Percentiles rank a stretch among this genome's conserved stretches.
These are phyloP conservation scores for Apium graveolens DNA, from an alignment of 129 eudicot species.

Conservation along the genomic window DNA sequence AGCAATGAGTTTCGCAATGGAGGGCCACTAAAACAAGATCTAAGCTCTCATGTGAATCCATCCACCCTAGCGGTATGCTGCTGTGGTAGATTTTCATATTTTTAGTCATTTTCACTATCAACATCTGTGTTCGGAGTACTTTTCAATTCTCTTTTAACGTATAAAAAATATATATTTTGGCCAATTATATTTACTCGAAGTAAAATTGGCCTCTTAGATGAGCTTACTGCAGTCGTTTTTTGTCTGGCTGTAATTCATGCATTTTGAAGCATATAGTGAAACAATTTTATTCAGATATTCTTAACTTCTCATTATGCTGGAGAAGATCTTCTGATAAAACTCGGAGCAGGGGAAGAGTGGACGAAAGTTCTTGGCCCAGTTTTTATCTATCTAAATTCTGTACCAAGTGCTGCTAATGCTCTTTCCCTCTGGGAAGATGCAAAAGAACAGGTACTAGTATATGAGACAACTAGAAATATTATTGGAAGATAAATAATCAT, in stretches of 20 bases:
- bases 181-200: background rate
- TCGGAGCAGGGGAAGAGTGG: slow-evolving; percentile 49
- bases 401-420: slow-evolving; percentile 18
- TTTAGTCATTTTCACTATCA: background rate
- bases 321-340: slow-evolving; percentile 32
- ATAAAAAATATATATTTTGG: background rate
- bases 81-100: background rate
- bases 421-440: slow-evolving; percentile 56
- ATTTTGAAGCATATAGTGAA: background rate
- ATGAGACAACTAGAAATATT: background rate
- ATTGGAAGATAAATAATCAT: background rate
- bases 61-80: slow-evolving; percentile 56
- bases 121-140: background rate
- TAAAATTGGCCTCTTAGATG: background rate
- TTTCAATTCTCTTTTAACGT: background rate
- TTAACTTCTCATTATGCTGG: slow-evolving; percentile 58
- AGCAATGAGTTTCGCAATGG: slow-evolving; percentile 66
- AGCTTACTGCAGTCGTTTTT: background rate
- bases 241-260: slow-evolving; percentile 1
- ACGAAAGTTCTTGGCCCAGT: slow-evolving; percentile 67
- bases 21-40: slow-evolving; percentile 73
- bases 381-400: slow-evolving; percentile 49
- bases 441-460: slow-evolving; percentile 40
- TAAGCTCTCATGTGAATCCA: slow-evolving; percentile 73
- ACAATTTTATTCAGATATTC: slow-evolving; percentile 31